Percentiles rank a stretch among this genome's conserved stretches.
Evolutionary conservation across 805 yeast genomes (phyloP).

Genomic region (Monosporozyma aerobia): DNA sequence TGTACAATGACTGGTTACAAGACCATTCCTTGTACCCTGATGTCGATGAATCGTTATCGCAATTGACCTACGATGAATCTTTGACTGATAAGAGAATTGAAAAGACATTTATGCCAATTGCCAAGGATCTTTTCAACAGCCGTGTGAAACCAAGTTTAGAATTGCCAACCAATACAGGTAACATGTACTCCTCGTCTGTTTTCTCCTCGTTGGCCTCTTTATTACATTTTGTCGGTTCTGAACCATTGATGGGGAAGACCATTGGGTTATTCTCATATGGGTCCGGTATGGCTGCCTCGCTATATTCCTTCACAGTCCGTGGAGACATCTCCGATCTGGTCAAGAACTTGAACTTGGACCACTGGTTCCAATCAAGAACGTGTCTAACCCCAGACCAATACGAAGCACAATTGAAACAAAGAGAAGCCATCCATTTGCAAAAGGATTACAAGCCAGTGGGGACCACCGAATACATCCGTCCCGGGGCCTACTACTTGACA

Average conservation of each 20-base stretch:
- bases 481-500: slow-evolving; percentile 77
- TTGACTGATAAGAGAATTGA: slow-evolving; percentile 73
- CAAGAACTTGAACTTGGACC: slow-evolving; percentile 48
- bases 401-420: slow-evolving; percentile 68
- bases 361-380: slow-evolving; percentile 34
- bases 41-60: slow-evolving; percentile 41
- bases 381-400: slow-evolving; percentile 69
- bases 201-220: slow-evolving; percentile 82
- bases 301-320: slow-evolving; percentile 67
- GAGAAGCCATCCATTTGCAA: slow-evolving; percentile 84
- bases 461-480: slow-evolving; percentile 54
- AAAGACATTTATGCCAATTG: slow-evolving; percentile 70
- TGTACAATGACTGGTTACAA: slow-evolving; percentile 77
- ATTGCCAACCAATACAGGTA: slow-evolving; percentile 95
- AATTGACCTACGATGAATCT: slow-evolving; percentile 63
- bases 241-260: slow-evolving; percentile 69
- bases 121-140: slow-evolving; percentile 57
- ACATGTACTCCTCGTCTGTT: slow-evolving; percentile 93
- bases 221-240: slow-evolving; percentile 65
- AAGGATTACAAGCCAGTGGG: slow-evolving; percentile 77
- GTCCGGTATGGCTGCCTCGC: slow-evolving; percentile 90
- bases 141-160: slow-evolving; percentile 72
- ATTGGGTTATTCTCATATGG: slow-evolving; percentile 94
- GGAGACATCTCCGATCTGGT: slow-evolving; percentile 72
- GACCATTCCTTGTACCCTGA: slow-evolving; percentile 59